A percentile compares a stretch with the other conserved stretches of the same genome.
Evolutionary conservation across 2,329 filamentous ascomycete genomes (phyloP).

Genomic region (Exophiala sp.): DNA sequence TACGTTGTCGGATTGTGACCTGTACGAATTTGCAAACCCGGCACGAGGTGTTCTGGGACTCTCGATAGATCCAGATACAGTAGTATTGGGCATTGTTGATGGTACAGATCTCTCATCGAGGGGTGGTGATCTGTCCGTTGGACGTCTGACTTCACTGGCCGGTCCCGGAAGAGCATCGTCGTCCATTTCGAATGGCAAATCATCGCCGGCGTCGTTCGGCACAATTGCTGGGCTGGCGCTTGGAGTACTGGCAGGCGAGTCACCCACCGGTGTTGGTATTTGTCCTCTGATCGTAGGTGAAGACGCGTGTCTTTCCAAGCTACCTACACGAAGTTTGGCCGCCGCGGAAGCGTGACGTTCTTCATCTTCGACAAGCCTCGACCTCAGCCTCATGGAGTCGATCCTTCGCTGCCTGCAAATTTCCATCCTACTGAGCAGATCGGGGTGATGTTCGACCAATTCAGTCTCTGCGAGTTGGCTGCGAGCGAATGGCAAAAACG

Average conservation of each 20-base stretch:
- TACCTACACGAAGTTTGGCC: conserved; percentile 58
- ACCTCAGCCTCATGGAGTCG: conserved; percentile 70
- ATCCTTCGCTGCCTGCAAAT: conserved; percentile 59
- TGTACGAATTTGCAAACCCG: background rate
- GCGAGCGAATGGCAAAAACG: conserved; percentile 71
- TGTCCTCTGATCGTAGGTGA: conserved; percentile 11
- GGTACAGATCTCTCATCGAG: background rate
- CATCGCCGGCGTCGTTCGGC: conserved; percentile 63
- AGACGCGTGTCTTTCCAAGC: conserved; percentile 56
- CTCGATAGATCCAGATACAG: background rate
- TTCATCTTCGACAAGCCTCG: conserved; percentile 62
- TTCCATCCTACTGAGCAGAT: conserved; percentile 39
- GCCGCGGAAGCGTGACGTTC: conserved; percentile 56
- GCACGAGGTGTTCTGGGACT: background rate
- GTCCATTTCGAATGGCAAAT: conserved; percentile 94
- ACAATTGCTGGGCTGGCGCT: conserved; percentile 52
- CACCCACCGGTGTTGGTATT: conserved; percentile 3
- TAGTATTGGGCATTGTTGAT: background rate
- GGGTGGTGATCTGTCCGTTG: background rate
- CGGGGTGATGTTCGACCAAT: conserved; percentile 44
- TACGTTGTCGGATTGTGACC: background rate
- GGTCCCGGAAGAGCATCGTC: conserved; percentile 53
- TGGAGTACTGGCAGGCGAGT: conserved; percentile 18
- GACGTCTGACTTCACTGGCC: background rate
- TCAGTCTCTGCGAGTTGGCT: conserved; percentile 66